These are phyloP conservation scores for Petunia axillaris DNA, from an alignment of 257 asterid genomes.

Conservation along the genomic window DNA sequence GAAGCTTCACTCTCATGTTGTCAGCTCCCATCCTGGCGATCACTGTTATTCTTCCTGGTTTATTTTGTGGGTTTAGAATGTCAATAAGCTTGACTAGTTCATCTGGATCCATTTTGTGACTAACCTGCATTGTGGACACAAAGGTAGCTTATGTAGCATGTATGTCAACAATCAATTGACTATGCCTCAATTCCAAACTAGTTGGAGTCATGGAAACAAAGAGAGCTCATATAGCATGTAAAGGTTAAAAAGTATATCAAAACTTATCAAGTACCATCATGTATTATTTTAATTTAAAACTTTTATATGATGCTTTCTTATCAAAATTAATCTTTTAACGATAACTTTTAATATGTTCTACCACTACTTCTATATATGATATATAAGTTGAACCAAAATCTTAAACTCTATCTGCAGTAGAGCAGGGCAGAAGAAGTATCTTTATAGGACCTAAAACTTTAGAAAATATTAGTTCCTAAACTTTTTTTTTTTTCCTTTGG, in stretches of 20 bases:
- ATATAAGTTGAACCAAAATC: not conserved
- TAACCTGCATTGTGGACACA: constrained; percentile 49
- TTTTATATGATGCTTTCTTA: not conserved
- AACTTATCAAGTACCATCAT: not conserved
- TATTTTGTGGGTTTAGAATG: constrained; percentile 68
- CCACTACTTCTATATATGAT: not conserved
- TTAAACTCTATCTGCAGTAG: not conserved
- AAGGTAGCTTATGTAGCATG: constrained; percentile 24
- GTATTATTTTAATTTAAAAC: not conserved
- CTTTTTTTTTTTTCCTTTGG: not conserved
- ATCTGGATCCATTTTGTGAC: constrained; percentile 73
- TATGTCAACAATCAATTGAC: not conserved
- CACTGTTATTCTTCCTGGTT: constrained; percentile 74
- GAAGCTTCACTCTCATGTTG: constrained; percentile 76
- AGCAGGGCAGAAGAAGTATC: not conserved
- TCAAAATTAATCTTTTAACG: not conserved
- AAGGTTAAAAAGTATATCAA: not conserved
- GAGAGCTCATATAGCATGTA: not conserved
- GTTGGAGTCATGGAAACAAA: not conserved
- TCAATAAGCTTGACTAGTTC: constrained; percentile 75
- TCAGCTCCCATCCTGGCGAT: constrained; percentile 79
- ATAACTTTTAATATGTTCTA: too few species aligned
- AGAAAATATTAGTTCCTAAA: not conserved
- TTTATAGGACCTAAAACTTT: not conserved
- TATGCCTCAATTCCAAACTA: not conserved